Evolutionary conservation across 1,139 yeast species (phyloP).

Genomic region (Ashbya aceris): DNA sequence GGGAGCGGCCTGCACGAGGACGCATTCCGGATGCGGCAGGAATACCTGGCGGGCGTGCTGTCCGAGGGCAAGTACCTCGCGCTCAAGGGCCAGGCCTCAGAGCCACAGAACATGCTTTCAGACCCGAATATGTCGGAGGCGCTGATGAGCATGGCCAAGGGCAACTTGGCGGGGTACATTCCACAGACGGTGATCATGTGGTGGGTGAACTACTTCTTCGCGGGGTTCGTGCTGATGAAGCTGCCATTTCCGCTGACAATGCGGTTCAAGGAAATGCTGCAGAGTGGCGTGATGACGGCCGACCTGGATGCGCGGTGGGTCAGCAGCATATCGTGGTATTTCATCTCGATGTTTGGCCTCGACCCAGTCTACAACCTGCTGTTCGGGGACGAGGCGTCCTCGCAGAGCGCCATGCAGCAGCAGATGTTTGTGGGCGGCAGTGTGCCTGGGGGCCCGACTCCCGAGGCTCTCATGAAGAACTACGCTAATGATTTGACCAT

Average conservation of each 20-base stretch:
- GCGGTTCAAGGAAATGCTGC: constrained; percentile 86
- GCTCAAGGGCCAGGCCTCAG: constrained; percentile 33
- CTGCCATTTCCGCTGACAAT: constrained; percentile 78
- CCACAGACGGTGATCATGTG: constrained; percentile 95
- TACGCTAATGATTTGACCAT: constrained; percentile 76
- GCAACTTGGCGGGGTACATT: constrained; percentile 70
- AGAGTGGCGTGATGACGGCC: constrained; percentile 74
- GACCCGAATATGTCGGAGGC: constrained; percentile 69
- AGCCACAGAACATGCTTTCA: constrained; percentile 51
- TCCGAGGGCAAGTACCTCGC: constrained; percentile 28
- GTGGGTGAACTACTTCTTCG: constrained; percentile 90
- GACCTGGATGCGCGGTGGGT: constrained; percentile 90
- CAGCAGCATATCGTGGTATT: constrained; percentile 96
- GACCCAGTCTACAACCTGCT: constrained; percentile 70
- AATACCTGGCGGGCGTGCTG: constrained; percentile 18
- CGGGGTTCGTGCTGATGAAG: constrained; percentile 80
- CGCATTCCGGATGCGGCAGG: constrained; percentile 27
- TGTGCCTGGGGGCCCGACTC: constrained; percentile 51
- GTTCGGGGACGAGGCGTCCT: constrained; percentile 42
- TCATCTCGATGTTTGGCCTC: constrained; percentile 78
- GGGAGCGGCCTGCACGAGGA: constrained; percentile 39
- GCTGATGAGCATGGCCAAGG: constrained; percentile 71
- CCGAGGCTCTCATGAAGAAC: constrained; percentile 50
- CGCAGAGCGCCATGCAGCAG: constrained; percentile 40
- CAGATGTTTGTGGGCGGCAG: constrained; percentile 29